These are phyloP conservation scores for Capsicum baccatum DNA, from an alignment of 257 asterid species.

Conservation along the genomic window DNA sequence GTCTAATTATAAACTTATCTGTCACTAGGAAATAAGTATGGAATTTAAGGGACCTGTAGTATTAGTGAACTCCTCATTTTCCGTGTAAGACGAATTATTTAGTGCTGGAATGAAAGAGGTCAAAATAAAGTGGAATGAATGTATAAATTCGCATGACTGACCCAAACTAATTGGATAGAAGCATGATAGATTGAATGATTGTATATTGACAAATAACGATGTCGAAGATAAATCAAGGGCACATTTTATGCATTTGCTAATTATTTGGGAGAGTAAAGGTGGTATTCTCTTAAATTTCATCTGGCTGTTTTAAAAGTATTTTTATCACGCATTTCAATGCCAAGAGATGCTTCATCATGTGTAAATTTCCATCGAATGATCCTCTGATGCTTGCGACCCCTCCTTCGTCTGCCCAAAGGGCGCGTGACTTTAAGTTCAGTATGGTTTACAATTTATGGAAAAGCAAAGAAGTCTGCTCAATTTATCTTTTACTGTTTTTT, in stretches of 20 bases:
- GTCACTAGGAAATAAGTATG: neutral
- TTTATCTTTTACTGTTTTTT: neutral
- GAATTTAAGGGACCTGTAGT: neutral
- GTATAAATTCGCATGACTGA: neutral
- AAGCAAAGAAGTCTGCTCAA: neutral
- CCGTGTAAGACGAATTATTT: neutral
- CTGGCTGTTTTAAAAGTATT: neutral
- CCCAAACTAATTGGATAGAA: conserved; percentile 4
- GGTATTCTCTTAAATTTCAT: neutral
- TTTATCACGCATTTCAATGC: neutral
- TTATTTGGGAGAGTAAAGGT: neutral
- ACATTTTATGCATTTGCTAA: neutral
- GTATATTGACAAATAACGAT: neutral
- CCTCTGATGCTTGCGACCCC: neutral
- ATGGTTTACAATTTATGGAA: neutral
- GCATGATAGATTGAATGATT: neutral
- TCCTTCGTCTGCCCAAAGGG: neutral
- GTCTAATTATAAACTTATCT: neutral
- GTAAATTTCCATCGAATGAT: neutral
- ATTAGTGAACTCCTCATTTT: conserved; percentile 14
- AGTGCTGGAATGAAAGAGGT: neutral
- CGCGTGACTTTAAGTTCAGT: neutral
- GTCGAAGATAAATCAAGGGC: neutral
- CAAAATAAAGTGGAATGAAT: neutral
- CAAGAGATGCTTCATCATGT: neutral